Evolutionary conservation across 2,329 filamentous ascomycete species (phyloP), one percentile per base, ranked within the genome.

Genomic region (Stemphylium lycopersici): DNA sequence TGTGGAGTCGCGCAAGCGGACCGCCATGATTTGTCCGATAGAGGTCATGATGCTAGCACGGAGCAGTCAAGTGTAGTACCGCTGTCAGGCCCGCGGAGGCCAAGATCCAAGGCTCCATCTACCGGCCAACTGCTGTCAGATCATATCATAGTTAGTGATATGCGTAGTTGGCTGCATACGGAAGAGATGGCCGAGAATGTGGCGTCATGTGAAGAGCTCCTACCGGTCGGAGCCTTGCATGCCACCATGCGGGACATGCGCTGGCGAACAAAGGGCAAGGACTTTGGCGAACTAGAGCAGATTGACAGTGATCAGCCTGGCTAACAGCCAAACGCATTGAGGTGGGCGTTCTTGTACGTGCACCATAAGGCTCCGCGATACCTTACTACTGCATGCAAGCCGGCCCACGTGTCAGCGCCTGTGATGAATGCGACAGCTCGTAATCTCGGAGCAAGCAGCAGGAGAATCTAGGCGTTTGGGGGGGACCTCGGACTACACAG

Each of bases 331-430:
- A 45, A 51, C 48, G 48, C 40, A 31, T 45, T 45, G 32, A n/a
- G 33, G 15, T 24, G 48, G 48, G 48, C 48, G 24, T 38, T 29
- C 38, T 39, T 37, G 40, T 50, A 56, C 18, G 44, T 52, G 48
- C 55, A 55, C 55, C 55, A 48, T 46, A 45, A 38, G 46, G 52
- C 58, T 40, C 39, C 44, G 55, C 55, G 40, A 29, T 33, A 63
- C 51, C 50, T 51, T 54, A 48, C 42, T 52, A 48, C 58, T 62
- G 56, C 56, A 60, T 52, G 50, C 54, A 40, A 49, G 52, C 22
- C 29, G 38, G 33, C 58, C 58, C 60, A 65, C 61, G 62, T 65
- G 62, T 62, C 58, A 55, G 48, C 54, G 49, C 44, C 12, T 16
- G 31, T 11, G 10, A 29, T 52, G 49, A 41, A 52, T 49, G 52